Percentiles rank a stretch among this genome's conserved stretches.
Conservation (phyloP, 2,329 filamentous ascomycete genomes). For the Colletotrichum cuscutae region DNA sequence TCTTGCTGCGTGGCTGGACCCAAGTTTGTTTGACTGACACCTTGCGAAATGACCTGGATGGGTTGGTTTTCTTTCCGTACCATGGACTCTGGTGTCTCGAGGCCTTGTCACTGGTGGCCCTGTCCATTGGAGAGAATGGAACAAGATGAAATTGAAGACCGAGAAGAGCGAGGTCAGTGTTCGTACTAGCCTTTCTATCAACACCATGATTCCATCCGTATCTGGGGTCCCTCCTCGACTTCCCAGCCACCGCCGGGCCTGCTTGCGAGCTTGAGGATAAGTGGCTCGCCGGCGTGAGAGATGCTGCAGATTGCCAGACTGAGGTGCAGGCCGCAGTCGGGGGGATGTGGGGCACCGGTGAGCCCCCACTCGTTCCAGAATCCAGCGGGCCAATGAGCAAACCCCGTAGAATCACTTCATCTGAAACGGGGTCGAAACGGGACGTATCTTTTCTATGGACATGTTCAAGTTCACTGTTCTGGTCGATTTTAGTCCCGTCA, state of each 20-base stretch:
- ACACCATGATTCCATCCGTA: neutral
- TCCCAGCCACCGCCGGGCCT: constrained; percentile 18
- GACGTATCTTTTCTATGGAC: constrained; percentile 4
- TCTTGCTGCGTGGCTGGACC: neutral
- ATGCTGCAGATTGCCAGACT: neutral
- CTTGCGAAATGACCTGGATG: neutral
- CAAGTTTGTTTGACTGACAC: neutral
- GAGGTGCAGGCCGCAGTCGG: neutral
- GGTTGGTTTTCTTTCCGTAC: neutral
- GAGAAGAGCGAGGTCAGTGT: neutral
- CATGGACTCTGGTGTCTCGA: neutral
- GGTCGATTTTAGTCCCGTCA: too few relatives aligned
- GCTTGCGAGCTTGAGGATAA: neutral
- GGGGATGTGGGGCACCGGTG: constrained; percentile 13
- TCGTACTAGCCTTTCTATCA: neutral
- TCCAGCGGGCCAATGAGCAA: constrained; percentile 24
- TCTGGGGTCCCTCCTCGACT: neutral
- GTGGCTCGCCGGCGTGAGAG: neutral
- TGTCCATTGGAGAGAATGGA: too few relatives aligned
- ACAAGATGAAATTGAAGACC: neutral
- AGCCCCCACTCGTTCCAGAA: constrained; percentile 25
- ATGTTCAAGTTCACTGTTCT: neutral
- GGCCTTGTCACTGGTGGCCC: neutral
- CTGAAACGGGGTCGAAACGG: constrained; percentile 33
- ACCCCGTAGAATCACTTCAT: constrained; percentile 15